phyloP scores from a whole-genome alignment of 1,139 yeast genomes.

The Taiozyma sp. region DNA sequence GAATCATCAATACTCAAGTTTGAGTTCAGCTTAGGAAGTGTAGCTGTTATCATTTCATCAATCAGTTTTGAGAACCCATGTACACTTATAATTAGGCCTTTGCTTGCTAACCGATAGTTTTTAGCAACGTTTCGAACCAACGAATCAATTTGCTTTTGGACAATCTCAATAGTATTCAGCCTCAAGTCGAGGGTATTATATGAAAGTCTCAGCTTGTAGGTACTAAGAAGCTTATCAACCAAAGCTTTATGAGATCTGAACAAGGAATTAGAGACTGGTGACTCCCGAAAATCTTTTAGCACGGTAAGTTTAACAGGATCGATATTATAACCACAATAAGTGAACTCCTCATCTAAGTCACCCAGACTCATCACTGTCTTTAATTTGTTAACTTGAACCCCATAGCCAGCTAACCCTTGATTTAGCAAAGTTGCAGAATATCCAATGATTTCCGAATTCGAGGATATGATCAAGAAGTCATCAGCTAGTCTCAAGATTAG shows the following conservation, averaged over 20 bases:
- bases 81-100: not conserved
- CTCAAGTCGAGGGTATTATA: conserved; percentile 21
- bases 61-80: not conserved
- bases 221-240: conserved; percentile 13
- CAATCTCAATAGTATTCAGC: conserved; percentile 14
- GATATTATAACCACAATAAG: conserved; percentile 25
- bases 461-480: conserved; percentile 71
- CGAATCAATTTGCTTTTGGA: conserved; percentile 18
- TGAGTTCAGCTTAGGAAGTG: not conserved
- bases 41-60: not conserved
- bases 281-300: conserved; percentile 20
- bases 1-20: not conserved
- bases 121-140: conserved; percentile 15
- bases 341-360: conserved; percentile 5
- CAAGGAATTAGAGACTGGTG: conserved; percentile 6
- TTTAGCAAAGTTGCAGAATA: conserved; percentile 27
- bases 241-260: conserved; percentile 19
- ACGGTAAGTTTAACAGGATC: conserved; percentile 24
- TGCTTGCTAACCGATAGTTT: not conserved
- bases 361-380: conserved; percentile 40
- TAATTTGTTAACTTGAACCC: conserved; percentile 50
- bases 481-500: conserved; percentile 69
- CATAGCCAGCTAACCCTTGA: conserved; percentile 45
- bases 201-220: conserved; percentile 22
- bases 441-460: conserved; percentile 24